A percentile compares a stretch with the other conserved stretches of the same genome.
phyloP scores from a whole-genome alignment of 768 basidiomycete genomes.

The Brasilioporus rufonigricans region DNA sequence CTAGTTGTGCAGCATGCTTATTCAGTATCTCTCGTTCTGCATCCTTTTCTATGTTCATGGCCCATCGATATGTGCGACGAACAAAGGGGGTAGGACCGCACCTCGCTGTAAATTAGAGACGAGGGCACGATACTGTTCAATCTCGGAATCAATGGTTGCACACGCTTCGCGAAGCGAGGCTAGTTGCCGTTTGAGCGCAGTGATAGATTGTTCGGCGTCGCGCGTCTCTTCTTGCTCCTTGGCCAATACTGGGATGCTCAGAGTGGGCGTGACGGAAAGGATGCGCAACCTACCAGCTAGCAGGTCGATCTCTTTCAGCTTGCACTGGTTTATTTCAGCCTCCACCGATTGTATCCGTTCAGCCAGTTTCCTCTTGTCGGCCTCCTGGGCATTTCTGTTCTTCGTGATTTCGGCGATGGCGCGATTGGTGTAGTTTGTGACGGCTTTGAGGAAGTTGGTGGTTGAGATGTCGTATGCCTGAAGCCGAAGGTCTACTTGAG shows the following conservation, averaged over 20 bases:
- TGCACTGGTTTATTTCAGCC: slow-evolving; percentile 70
- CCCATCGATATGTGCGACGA: background rate
- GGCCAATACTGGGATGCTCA: slow-evolving; percentile 48
- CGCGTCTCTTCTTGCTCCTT: slow-evolving; percentile 71
- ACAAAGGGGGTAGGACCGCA: slow-evolving; percentile 30
- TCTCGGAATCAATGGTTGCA: slow-evolving; percentile 59
- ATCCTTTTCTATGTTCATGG: slow-evolving; percentile 52
- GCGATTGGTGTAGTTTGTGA: slow-evolving; percentile 68
- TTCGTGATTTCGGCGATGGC: slow-evolving; percentile 70
- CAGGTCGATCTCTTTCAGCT: slow-evolving; percentile 75
- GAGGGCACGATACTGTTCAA: slow-evolving; percentile 66
- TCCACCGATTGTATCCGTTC: slow-evolving; percentile 67
- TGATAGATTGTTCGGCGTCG: slow-evolving; percentile 61
- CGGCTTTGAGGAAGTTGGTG: slow-evolving; percentile 68
- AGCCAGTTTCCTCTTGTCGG: slow-evolving; percentile 57
- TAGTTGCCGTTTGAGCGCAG: slow-evolving; percentile 64
- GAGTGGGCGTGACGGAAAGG: background rate
- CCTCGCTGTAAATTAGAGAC: slow-evolving; percentile 65
- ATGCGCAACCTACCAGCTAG: slow-evolving; percentile 56
- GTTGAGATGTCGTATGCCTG: slow-evolving; percentile 64
- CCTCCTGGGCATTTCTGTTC: slow-evolving; percentile 56
- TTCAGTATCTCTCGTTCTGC: slow-evolving; percentile 59
- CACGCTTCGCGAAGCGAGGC: slow-evolving; percentile 59
- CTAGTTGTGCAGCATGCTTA: slow-evolving; percentile 47
- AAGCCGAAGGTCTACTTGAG: slow-evolving; percentile 63